phyloP scores from a whole-genome alignment of 148 eudicot genomes.

The Arbutus unedo region DNA sequence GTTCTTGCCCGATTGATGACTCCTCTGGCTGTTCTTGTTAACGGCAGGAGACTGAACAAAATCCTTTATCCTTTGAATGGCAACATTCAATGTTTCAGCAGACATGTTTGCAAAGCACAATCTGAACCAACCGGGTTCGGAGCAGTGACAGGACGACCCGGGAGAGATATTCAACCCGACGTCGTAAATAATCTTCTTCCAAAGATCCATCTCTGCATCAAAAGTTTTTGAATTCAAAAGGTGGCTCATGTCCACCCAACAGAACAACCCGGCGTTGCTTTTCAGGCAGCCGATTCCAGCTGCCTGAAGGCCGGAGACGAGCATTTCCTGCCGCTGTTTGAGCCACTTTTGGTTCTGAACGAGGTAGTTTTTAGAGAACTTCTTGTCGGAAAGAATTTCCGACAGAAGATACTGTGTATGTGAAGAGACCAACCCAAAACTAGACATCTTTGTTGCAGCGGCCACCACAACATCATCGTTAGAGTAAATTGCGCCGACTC shows the following conservation, averaged over 20 bases:
- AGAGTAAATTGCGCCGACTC: conserved; percentile 74
- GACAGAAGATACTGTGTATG: conserved; percentile 73
- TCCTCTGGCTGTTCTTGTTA: conserved; percentile 19
- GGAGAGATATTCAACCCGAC: conserved; percentile 69
- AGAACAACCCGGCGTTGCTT: conserved; percentile 62
- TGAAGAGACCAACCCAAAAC: conserved; percentile 72
- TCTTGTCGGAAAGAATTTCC: conserved; percentile 52
- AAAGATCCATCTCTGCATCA: conserved; percentile 62
- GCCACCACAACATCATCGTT: conserved; percentile 48
- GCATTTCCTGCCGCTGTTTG: conserved; percentile 30
- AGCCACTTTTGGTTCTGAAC: conserved; percentile 43
- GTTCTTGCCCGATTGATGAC: conserved; percentile 24
- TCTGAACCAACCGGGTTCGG: conserved; percentile 84
- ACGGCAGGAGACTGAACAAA: conserved; percentile 31
- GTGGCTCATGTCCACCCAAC: conserved; percentile 78
- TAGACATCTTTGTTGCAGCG: conserved; percentile 84
- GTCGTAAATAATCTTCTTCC: conserved; percentile 63
- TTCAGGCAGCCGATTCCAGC: conserved; percentile 54
- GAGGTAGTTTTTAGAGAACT: conserved; percentile 44
- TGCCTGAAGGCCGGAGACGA: conserved; percentile 43
- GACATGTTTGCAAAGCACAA: conserved; percentile 74
- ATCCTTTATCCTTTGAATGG: conserved; percentile 50
- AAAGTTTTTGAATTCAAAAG: conserved; percentile 44
- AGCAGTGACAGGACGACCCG: conserved; percentile 75
- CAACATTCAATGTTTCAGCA: conserved; percentile 42